Percentiles rank a stretch among this genome's conserved stretches.
These are phyloP conservation scores for Xylaria palmicola DNA, from an alignment of 495 filamentous ascomycete genomes.

Conservation along the genomic window DNA sequence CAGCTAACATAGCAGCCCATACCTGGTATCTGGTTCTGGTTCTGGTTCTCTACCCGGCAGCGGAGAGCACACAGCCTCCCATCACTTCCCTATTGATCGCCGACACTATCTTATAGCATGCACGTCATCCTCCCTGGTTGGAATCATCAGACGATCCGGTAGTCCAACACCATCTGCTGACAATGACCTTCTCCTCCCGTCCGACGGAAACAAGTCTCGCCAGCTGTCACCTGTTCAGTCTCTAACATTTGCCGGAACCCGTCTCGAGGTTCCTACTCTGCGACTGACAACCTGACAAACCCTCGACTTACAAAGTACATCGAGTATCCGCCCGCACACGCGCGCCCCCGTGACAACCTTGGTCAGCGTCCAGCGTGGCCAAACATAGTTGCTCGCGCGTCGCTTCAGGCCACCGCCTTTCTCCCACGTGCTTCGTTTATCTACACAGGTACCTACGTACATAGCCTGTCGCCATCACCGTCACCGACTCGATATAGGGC, in stretches of 20 bases:
- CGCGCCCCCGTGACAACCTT: not conserved
- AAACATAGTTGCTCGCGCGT: not conserved
- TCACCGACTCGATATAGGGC: not conserved
- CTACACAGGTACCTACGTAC: not conserved
- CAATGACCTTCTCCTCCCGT: slow-evolving; percentile 34
- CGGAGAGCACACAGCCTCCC: not conserved
- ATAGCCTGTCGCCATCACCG: not conserved
- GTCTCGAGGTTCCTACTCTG: slow-evolving; percentile 29
- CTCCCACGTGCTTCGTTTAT: not conserved
- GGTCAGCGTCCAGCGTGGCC: not conserved
- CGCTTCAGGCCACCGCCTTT: not conserved
- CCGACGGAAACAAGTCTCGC: slow-evolving; percentile 24
- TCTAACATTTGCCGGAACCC: slow-evolving; percentile 37
- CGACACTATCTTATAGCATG: slow-evolving; percentile 9
- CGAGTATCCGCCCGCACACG: not conserved
- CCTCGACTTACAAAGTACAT: slow-evolving; percentile 12
- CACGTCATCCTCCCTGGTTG: slow-evolving; percentile 10
- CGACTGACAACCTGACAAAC: slow-evolving; percentile 22
- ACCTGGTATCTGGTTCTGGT: not conserved
- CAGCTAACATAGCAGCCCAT: no score
- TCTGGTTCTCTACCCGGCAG: no score
- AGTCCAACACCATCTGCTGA: slow-evolving; percentile 18
- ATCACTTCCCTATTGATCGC: not conserved
- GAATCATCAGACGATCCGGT: slow-evolving; percentile 5
- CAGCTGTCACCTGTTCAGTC: slow-evolving; percentile 22